Conservation (phyloP, 345 rosid genomes). For the Arabidopsis thaliana region TAIR10.1 NC_003075.7:10003001-10003500, state of each 20-base stretch:
- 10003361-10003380: neutral
- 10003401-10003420: conserved; percentile 38
- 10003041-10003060: conserved; percentile 2
- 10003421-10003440: conserved; percentile 27
- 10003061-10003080: conserved; percentile 13
- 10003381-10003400: conserved; percentile 27
- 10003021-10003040: neutral
- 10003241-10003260: neutral
- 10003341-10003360: conserved; percentile 33
- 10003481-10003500: conserved; percentile 47
- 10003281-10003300: neutral
- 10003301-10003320: conserved; percentile 23
- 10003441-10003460: conserved; percentile 29
- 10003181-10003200: neutral
- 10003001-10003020: neutral
- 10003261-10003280: neutral
- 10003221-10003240: neutral
- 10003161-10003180: neutral
- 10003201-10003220: neutral
- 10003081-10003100: neutral
- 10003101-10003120: neutral
- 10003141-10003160: neutral
- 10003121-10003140: neutral
- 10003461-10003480: conserved; percentile 35
- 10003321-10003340: conserved; percentile 22